phyloP scores from a whole-genome alignment of 2,329 filamentous ascomycete species.

The Penicillium verrucosum region DNA sequence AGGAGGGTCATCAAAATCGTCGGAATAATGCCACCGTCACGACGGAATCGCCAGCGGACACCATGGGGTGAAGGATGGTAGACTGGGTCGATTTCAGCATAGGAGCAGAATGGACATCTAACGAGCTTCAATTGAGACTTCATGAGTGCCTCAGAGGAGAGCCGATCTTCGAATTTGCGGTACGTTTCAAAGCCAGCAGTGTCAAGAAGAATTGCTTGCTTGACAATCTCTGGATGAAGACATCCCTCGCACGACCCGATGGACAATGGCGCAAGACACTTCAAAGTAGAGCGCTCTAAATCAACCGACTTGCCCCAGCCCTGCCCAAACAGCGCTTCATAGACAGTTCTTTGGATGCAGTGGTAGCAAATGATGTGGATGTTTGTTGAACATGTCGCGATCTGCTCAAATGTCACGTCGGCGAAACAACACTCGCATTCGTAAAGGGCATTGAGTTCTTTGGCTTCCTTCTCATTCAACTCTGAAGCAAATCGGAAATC shows the following conservation, averaged over 20 bases:
- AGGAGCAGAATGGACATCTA: slow-evolving; percentile 85
- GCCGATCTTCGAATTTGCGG: slow-evolving; percentile 71
- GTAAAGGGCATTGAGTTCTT: slow-evolving; percentile 41
- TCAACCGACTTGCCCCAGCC: slow-evolving; percentile 83
- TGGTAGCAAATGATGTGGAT: slow-evolving; percentile 55
- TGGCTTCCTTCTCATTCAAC: slow-evolving; percentile 45
- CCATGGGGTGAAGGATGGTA: slow-evolving; percentile 58
- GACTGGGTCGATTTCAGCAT: slow-evolving; percentile 80
- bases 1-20: slow-evolving; percentile 49
- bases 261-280: slow-evolving; percentile 73
- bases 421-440: slow-evolving; percentile 50
- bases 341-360: slow-evolving; percentile 77
- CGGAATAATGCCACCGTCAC: slow-evolving; percentile 51
- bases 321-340: slow-evolving; percentile 89
- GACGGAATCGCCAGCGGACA: slow-evolving; percentile 56
- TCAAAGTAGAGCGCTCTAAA: slow-evolving; percentile 67
- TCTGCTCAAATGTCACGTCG: slow-evolving; percentile 48
- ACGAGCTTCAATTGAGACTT: slow-evolving; percentile 72
- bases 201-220: slow-evolving; percentile 67
- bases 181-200: slow-evolving; percentile 69
- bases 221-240: slow-evolving; percentile 66
- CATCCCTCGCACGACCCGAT: slow-evolving; percentile 68
- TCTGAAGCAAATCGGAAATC: slow-evolving; percentile 42
- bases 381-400: slow-evolving; percentile 44
- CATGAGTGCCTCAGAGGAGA: slow-evolving; percentile 71